These are phyloP conservation scores for Pseudogymnoascus sp. DNA, from an alignment of 2,329 filamentous ascomycete species.

Conservation along the genomic window DNA sequence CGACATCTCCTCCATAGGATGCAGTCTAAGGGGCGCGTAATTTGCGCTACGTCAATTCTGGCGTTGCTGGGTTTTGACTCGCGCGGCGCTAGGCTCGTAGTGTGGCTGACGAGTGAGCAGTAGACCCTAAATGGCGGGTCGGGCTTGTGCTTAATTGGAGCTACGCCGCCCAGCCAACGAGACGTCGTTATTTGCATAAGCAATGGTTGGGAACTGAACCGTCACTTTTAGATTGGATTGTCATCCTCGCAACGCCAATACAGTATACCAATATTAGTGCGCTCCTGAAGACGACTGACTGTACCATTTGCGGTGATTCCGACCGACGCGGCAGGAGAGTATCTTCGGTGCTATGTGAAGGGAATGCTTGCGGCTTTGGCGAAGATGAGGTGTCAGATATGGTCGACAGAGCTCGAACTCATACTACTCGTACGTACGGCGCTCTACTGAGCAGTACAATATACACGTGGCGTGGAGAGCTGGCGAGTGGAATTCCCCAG, in stretches of 20 bases:
- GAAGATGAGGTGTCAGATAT: neutral
- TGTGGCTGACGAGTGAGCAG: slow-evolving; percentile 8
- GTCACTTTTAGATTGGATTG: neutral
- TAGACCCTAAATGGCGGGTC: slow-evolving; percentile 7
- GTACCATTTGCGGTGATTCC: neutral
- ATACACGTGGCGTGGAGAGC: neutral
- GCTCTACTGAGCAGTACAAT: no score
- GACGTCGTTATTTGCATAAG: neutral
- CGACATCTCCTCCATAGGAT: neutral
- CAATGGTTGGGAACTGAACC: neutral
- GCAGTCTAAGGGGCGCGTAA: neutral
- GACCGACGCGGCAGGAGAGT: neutral
- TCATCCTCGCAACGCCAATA: neutral
- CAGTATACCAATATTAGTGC: slow-evolving; percentile 3
- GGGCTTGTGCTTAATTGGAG: neutral
- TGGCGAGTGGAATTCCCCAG: neutral
- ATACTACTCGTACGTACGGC: neutral
- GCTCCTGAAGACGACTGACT: neutral
- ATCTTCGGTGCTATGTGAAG: neutral
- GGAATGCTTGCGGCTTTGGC: neutral
- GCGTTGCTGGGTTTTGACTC: neutral
- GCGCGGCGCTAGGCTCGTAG: neutral
- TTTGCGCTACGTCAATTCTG: slow-evolving; percentile 2
- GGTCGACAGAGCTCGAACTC: neutral
- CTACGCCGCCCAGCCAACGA: neutral